These are phyloP conservation scores for Paramecium caudatum DNA, from an alignment of 73 alveolate species.

Conservation along the genomic window DNA sequence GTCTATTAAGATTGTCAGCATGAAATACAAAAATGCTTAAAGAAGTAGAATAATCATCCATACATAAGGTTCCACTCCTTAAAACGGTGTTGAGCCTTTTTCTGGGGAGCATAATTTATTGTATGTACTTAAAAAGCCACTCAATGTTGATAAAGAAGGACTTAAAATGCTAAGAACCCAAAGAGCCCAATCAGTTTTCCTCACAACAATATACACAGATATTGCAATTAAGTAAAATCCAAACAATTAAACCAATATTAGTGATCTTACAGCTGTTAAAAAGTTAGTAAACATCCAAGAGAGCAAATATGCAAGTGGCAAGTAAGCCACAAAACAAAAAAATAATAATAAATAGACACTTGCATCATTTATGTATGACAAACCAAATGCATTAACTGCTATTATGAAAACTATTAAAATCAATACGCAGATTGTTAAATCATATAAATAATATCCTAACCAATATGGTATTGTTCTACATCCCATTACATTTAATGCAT, in stretches of 20 bases:
- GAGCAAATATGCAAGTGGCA: conserved; percentile 55
- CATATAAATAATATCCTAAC: conserved; percentile 61
- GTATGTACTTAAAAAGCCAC: not conserved
- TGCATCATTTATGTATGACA: not conserved
- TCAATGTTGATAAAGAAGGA: conserved; percentile 22
- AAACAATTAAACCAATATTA: conserved; percentile 31
- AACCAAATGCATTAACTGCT: not conserved
- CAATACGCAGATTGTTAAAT: not conserved
- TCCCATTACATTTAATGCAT: conserved; percentile 75
- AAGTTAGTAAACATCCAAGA: conserved; percentile 43
- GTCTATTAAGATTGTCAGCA: not conserved
- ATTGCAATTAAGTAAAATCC: not conserved
- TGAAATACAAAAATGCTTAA: not conserved
- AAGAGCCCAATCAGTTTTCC: not conserved
- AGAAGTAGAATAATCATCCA: conserved; percentile 5
- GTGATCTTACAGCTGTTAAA: conserved; percentile 4
- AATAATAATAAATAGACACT: not conserved
- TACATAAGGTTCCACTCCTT: not conserved
- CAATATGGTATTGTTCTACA: conserved; percentile 73
- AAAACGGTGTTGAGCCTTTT: not conserved
- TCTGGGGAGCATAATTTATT: not conserved
- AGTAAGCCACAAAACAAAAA: conserved; percentile 15
- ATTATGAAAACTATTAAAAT: not conserved
- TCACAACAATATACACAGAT: not conserved
- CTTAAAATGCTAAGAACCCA: not conserved